Evolutionary conservation across 140 eudicot species (phyloP).

Genomic region (Anethum foeniculum): DNA sequence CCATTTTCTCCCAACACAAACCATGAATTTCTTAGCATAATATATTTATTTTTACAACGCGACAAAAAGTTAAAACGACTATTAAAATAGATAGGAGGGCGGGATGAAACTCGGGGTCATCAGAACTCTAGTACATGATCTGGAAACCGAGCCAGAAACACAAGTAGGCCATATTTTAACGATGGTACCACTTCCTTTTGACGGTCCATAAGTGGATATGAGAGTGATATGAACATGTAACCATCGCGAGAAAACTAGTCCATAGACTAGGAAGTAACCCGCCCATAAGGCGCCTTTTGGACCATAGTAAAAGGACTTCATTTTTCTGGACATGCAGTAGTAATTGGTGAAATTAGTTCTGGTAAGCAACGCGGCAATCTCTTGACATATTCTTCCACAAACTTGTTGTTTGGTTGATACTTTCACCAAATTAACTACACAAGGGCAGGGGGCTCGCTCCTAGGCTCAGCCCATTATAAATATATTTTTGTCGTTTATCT

Average conservation of each 20-base stretch:
- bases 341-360: not conserved
- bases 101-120: not conserved
- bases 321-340: not conserved
- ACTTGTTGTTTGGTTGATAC: not conserved
- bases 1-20: too few relatives aligned
- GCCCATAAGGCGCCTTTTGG: too few relatives aligned
- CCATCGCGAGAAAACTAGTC: not conserved
- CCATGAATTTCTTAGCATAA: not conserved
- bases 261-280: too few relatives aligned
- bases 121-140: not conserved
- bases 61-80: not conserved
- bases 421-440: too few relatives aligned
- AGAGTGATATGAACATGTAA: not conserved
- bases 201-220: too few relatives aligned
- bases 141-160: not conserved
- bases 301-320: not conserved
- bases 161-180: not conserved
- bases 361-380: not conserved
- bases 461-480: too few relatives aligned
- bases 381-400: not conserved
- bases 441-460: too few relatives aligned
- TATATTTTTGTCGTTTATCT: too few relatives aligned
- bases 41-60: not conserved
- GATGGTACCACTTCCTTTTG: not conserved
- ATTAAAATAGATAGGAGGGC: not conserved